Percentiles rank a stretch among this genome's conserved stretches.
Conservation (phyloP, 805 yeast species). For the Starmerella apis region DNA sequence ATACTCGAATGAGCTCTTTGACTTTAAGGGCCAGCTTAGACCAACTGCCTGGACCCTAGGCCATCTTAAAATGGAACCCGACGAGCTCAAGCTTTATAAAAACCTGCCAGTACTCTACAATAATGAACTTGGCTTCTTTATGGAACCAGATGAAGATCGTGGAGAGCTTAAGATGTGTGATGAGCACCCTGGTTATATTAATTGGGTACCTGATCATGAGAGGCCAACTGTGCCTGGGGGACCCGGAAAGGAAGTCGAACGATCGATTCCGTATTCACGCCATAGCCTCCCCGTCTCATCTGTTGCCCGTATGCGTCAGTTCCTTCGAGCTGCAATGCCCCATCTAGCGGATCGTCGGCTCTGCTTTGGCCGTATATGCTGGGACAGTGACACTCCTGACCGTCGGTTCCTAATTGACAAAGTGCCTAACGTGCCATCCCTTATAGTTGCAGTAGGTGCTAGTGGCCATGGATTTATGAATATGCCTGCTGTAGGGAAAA, state of each 20-base stretch:
- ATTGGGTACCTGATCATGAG: neutral
- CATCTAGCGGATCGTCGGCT: neutral
- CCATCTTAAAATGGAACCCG: neutral
- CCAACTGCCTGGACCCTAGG: conserved; percentile 4
- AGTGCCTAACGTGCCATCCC: neutral
- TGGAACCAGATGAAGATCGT: conserved; percentile 7
- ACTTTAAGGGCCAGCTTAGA: conserved; percentile 1
- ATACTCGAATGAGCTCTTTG: conserved; percentile 1
- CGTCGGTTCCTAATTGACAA: neutral
- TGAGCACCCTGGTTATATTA: conserved; percentile 5
- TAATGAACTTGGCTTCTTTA: conserved; percentile 3
- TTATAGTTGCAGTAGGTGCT: neutral
- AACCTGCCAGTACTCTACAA: conserved; percentile 3
- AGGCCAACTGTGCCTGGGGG: neutral
- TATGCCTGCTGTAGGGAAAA: conserved; percentile 3
- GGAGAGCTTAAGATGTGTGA: conserved; percentile 2
- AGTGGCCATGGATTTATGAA: conserved; percentile 5
- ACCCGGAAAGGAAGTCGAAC: neutral
- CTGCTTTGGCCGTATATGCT: conserved; percentile 3
- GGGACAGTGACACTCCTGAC: neutral
- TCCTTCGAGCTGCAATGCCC: neutral
- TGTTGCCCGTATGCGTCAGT: neutral
- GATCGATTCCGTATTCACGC: neutral
- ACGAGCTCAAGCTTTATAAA: neutral
- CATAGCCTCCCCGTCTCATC: neutral